Conservation (phyloP, 1,284 basidiomycete genomes). For the Somion occarium region DNA sequence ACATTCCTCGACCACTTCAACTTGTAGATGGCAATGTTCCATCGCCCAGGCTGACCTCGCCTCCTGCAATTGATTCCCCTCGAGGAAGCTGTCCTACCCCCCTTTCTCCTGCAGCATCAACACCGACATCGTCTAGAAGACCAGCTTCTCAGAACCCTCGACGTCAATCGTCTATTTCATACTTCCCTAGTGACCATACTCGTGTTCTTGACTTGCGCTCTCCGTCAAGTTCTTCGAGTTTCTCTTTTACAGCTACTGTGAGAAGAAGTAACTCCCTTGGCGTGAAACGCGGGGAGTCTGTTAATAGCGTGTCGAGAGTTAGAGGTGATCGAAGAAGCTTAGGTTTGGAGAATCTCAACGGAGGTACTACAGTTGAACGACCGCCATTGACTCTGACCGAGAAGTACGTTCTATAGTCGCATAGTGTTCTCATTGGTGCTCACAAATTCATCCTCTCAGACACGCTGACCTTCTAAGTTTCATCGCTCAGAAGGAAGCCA, state of each 20-base stretch:
- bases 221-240: constrained; percentile 16
- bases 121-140: constrained; percentile 12
- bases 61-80: background rate
- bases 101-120: background rate
- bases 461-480: constrained; percentile 72
- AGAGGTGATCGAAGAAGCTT: constrained; percentile 3
- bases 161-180: constrained; percentile 63
- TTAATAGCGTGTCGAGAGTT: background rate
- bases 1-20: constrained; percentile 25
- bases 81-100: constrained; percentile 13
- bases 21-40: constrained; percentile 26
- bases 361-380: constrained; percentile 13
- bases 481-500: constrained; percentile 80
- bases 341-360: background rate
- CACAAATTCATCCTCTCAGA: constrained; percentile 30
- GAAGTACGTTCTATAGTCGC: constrained; percentile 35
- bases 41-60: constrained; percentile 14
- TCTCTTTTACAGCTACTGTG: constrained; percentile 11
- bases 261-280: constrained; percentile 23
- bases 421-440: background rate
- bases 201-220: constrained; percentile 21
- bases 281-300: constrained; percentile 6
- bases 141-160: constrained; percentile 23
- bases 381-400: constrained; percentile 56
- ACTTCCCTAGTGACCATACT: constrained; percentile 37